phyloP scores from a whole-genome alignment of 2,329 filamentous ascomycete genomes.

The Zalaria sp. region DNA sequence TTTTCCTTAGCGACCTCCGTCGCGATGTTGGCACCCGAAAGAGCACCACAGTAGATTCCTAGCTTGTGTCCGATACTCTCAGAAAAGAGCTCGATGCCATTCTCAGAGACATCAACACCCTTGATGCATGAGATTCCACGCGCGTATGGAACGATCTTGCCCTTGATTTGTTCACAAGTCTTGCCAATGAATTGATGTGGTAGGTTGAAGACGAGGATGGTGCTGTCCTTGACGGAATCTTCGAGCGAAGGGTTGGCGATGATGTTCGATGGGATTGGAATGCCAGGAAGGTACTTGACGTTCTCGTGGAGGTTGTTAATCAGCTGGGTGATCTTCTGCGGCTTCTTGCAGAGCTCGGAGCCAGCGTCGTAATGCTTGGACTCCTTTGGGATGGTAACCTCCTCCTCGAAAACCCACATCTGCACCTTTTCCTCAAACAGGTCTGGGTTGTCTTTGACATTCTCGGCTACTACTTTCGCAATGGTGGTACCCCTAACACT shows the following conservation, averaged over 20 bases:
- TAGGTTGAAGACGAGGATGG: slow-evolving; percentile 89
- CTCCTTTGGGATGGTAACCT: slow-evolving; percentile 57
- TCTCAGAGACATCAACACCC: slow-evolving; percentile 82
- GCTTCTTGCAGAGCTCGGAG: slow-evolving; percentile 42
- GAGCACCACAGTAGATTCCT: slow-evolving; percentile 89
- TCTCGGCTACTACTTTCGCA: slow-evolving; percentile 92
- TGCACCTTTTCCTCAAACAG: slow-evolving; percentile 82
- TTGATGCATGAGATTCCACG: slow-evolving; percentile 97
- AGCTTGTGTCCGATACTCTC: slow-evolving; percentile 86
- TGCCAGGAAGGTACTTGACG: slow-evolving; percentile 89
- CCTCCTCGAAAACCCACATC: slow-evolving; percentile 99
- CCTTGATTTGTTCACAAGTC: slow-evolving; percentile 70
- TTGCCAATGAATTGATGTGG: slow-evolving; percentile 90
- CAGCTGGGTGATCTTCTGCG: slow-evolving; percentile 76
- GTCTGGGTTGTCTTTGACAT: slow-evolving; percentile 60
- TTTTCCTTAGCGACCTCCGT: slow-evolving; percentile 90
- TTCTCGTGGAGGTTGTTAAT: slow-evolving; percentile 95
- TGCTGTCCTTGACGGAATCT: slow-evolving; percentile 69
- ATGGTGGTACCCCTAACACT: slow-evolving; percentile 80
- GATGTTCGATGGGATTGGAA: slow-evolving; percentile 69
- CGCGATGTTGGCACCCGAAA: slow-evolving; percentile 93
- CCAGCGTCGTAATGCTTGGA: slow-evolving; percentile 59
- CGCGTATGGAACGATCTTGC: slow-evolving; percentile 81
- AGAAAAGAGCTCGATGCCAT: slow-evolving; percentile 78
- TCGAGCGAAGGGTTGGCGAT: slow-evolving; percentile 69